Evolutionary conservation across 225 moss, liverwort and hornwort genomes (phyloP).

Genomic region (Marchantia paleacea): DNA sequence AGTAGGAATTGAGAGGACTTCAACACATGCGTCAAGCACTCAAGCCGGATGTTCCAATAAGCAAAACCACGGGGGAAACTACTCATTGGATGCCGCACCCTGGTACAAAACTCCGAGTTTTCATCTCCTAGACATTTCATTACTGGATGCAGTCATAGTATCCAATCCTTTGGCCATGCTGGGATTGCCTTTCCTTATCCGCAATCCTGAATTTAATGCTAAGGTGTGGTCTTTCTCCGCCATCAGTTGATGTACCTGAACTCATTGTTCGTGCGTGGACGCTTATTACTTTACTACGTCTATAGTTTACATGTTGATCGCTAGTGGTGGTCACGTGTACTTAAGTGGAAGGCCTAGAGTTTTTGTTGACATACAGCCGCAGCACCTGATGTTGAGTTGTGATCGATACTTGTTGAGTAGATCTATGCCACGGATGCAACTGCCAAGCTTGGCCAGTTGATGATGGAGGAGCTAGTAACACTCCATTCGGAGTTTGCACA

Average conservation of each 20-base stretch:
- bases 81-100: slow-evolving; percentile 60
- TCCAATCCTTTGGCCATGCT: slow-evolving; percentile 89
- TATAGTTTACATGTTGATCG: not conserved
- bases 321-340: not conserved
- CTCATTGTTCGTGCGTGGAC: not conserved
- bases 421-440: slow-evolving; percentile 87
- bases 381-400: not conserved
- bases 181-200: slow-evolving; percentile 77
- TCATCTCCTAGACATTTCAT: slow-evolving; percentile 62
- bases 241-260: not conserved
- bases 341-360: not conserved
- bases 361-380: not conserved
- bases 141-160: slow-evolving; percentile 76
- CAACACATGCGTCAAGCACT: slow-evolving; percentile 24
- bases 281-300: not conserved
- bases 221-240: slow-evolving; percentile 44
- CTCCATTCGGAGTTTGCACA: slow-evolving; percentile 64
- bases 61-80: slow-evolving; percentile 32
- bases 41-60: not conserved
- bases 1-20: slow-evolving; percentile 25
- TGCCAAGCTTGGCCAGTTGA: slow-evolving; percentile 79
- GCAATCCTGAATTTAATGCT: slow-evolving; percentile 71
- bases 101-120: slow-evolving; percentile 77
- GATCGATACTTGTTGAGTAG: slow-evolving; percentile 29
- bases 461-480: slow-evolving; percentile 95